phyloP scores from a whole-genome alignment of 805 yeast species.

The Peterozyma toletana region DNA sequence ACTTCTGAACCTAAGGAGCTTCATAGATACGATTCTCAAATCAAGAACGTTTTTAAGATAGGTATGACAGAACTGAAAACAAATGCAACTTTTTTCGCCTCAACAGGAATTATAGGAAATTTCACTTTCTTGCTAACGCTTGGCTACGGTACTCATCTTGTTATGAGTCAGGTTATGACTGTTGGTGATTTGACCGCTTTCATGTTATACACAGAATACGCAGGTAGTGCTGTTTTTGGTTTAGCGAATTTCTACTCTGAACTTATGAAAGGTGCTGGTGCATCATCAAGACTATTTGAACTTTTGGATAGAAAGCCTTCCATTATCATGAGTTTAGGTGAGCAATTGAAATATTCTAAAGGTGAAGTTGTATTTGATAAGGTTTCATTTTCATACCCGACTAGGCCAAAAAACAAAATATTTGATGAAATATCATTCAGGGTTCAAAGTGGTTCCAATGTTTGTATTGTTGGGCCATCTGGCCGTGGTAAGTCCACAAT shows the following conservation, averaged over 20 bases:
- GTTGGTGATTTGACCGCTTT: slow-evolving; percentile 89
- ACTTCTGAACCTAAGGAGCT: slow-evolving; percentile 81
- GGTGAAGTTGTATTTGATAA: slow-evolving; percentile 62
- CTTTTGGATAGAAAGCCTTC: slow-evolving; percentile 70
- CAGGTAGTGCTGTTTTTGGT: slow-evolving; percentile 89
- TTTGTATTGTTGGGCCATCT: slow-evolving; percentile 92
- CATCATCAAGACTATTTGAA: slow-evolving; percentile 88
- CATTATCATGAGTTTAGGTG: slow-evolving; percentile 66
- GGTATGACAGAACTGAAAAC: slow-evolving; percentile 79
- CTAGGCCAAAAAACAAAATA: slow-evolving; percentile 66
- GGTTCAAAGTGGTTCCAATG: slow-evolving; percentile 76
- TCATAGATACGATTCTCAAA: slow-evolving; percentile 63
- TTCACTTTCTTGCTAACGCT: slow-evolving; percentile 68
- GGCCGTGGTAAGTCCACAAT: slow-evolving; percentile 95
- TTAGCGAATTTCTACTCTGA: slow-evolving; percentile 88
- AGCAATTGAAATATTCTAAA: slow-evolving; percentile 29
- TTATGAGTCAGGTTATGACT: slow-evolving; percentile 62
- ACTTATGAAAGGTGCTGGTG: slow-evolving; percentile 95
- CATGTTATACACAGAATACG: slow-evolving; percentile 92
- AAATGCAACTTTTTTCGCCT: slow-evolving; percentile 71
- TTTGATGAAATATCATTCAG: slow-evolving; percentile 57
- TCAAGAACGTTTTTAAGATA: slow-evolving; percentile 57
- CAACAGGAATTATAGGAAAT: slow-evolving; percentile 82
- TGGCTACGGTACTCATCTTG: slow-evolving; percentile 76
- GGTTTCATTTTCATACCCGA: slow-evolving; percentile 76